Evolutionary conservation across 2,329 filamentous ascomycete genomes (phyloP).

Genomic region (Pseudonectria buxi): DNA sequence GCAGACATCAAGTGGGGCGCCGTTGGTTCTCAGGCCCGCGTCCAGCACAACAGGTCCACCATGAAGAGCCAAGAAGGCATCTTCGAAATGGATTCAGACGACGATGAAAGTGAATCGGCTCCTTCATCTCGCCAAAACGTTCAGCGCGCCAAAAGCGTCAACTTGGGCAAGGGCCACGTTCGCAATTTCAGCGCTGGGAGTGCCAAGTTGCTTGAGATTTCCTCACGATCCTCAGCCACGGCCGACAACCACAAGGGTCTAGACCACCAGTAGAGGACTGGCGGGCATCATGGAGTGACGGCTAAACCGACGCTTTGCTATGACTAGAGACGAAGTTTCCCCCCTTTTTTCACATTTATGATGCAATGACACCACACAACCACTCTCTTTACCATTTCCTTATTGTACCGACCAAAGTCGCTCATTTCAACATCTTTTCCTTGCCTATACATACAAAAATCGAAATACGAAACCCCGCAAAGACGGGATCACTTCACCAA

Average conservation of each 20-base stretch:
- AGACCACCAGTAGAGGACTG: conserved; percentile 7
- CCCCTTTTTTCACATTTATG: conserved; percentile 2
- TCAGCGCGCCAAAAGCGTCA: conserved; percentile 65
- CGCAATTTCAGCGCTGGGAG: conserved; percentile 73
- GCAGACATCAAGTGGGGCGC: conserved; percentile 47
- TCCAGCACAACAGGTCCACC: conserved; percentile 52
- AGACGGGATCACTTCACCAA: conserved; percentile 5
- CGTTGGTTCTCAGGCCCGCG: conserved; percentile 38
- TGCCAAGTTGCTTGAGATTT: conserved; percentile 65
- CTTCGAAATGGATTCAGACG: conserved; percentile 36
- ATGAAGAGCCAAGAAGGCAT: conserved; percentile 49
- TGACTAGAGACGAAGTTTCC: conserved; percentile 17
- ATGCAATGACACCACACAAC: conserved; percentile 7
- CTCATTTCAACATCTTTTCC: conserved; percentile 27
- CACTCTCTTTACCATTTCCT: conserved; percentile 19
- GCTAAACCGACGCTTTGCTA: conserved; percentile 9
- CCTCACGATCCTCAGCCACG: conserved; percentile 41
- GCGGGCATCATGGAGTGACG: conserved; percentile 10
- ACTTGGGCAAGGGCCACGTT: conserved; percentile 57
- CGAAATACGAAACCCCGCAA: conserved; percentile 3
- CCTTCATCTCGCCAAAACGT: conserved; percentile 27
- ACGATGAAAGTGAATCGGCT: conserved; percentile 25
- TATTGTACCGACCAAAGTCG: conserved; percentile 25
- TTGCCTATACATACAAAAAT: conserved; percentile 5
- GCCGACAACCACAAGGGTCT: no score